Base-by-base conservation (phyloP, 139 green algal species). In the Chlorokybus atmophyticus region DNA sequence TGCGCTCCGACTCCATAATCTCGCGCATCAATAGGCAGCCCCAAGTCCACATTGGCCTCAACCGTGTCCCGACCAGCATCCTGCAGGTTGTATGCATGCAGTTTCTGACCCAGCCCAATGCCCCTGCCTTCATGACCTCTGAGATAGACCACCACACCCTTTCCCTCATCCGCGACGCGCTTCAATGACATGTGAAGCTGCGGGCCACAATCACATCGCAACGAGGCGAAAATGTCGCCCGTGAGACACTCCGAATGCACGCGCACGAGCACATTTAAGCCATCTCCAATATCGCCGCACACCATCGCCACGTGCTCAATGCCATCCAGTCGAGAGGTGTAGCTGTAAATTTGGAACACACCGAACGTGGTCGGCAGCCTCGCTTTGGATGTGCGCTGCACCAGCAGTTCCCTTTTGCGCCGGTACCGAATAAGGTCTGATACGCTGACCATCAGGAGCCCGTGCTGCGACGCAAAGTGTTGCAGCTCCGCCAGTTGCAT, bases 401-500 rank as follows among this genome's bases (percentile, higher is more conserved):
- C 57, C 4, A 74, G 42, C 3, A 6, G 27, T 54, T 77, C 58
- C 6, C 42, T 25, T 53, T 66, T 58, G 26, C 56, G 53, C 21
- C 53, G 41, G 52, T 70, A 73, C 35, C 35, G 35, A 21, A 44
- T 47, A 29, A 81, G 63, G 25, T 81, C 66, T 7, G 40, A 31
- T n/a, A 99, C 95, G 55, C 87, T 94, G 67, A 97, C 83, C 56
- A 81, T 83, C 29, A 78, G 77, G 2, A 98, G 78, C 35, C 64
- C 71, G 55, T 96, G 74, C 48, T 78, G 23, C 39, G 66, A 47
- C 0, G 87, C 82, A 78, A 97, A 94, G 32, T 64, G 62, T 32
- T 83, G 63, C 29, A 96, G 81, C 66, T 88, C 31, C 0, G 79
- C 80, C 14, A 82, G 87, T 25, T 85, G 79, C 0, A 78, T 65